phyloP scores from a whole-genome alignment of 2,329 filamentous ascomycete genomes.

The Metarhizium brunneum region DNA sequence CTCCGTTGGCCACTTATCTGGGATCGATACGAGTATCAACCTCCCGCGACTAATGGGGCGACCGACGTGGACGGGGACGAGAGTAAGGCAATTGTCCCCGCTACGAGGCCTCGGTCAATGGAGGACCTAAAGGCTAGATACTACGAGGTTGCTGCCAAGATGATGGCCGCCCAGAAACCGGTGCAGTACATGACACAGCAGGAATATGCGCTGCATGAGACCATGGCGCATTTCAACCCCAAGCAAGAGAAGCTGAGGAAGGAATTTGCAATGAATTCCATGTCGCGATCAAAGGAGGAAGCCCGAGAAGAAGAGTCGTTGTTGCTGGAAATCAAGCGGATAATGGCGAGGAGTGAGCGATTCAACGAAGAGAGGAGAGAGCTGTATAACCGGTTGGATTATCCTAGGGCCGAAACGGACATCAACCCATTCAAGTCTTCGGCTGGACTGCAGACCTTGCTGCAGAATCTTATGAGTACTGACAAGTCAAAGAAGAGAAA shows the following conservation, averaged over 20 bases:
- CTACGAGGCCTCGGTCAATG: constrained; percentile 54
- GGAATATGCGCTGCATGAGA: constrained; percentile 76
- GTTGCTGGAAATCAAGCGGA: constrained; percentile 83
- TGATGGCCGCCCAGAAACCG: constrained; percentile 73
- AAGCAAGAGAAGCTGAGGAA: constrained; percentile 73
- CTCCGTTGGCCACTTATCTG: constrained; percentile 85
- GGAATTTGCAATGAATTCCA: constrained; percentile 69
- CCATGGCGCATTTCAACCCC: constrained; percentile 79
- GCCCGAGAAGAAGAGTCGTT: constrained; percentile 86
- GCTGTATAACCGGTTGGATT: constrained; percentile 78
- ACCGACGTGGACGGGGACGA: constrained; percentile 35
- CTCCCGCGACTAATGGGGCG: constrained; percentile 34
- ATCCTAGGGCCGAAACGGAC: constrained; percentile 60
- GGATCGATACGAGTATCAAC: constrained; percentile 78
- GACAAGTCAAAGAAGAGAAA: constrained; percentile 89
- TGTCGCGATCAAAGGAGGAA: constrained; percentile 76
- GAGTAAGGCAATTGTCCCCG: constrained; percentile 44
- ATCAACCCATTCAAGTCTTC: constrained; percentile 74
- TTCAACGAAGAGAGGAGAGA: constrained; percentile 84
- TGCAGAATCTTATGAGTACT: constrained; percentile 71
- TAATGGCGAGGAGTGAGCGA: constrained; percentile 74
- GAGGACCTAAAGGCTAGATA: constrained; percentile 90
- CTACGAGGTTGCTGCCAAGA: constrained; percentile 74
- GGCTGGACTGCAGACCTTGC: constrained; percentile 66
- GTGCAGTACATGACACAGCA: constrained; percentile 78